These are phyloP conservation scores for Amorphotheca resinae DNA, from an alignment of 495 filamentous ascomycete species.

Conservation along the genomic window DNA sequence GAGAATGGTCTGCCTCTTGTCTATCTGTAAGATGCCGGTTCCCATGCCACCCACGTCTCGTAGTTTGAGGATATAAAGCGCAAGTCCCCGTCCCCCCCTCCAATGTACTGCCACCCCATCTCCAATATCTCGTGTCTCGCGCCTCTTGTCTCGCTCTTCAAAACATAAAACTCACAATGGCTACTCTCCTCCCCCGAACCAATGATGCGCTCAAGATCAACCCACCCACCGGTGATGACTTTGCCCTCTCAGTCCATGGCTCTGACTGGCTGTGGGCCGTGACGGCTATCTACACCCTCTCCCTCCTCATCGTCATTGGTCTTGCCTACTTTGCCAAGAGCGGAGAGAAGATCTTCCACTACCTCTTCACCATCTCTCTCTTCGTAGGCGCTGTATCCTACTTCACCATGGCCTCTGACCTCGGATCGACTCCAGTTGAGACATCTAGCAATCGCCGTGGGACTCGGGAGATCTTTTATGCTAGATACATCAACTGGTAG, in stretches of 20 bases:
- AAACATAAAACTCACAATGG: too few species aligned
- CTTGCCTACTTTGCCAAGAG: slow-evolving; percentile 24
- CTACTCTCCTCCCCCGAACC: slow-evolving; percentile 23
- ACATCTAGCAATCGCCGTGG: slow-evolving; percentile 28
- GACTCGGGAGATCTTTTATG: slow-evolving; percentile 55
- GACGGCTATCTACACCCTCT: slow-evolving; percentile 28
- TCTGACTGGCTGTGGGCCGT: slow-evolving; percentile 11
- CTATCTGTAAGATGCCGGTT: too few species aligned
- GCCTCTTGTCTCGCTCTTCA: too few species aligned
- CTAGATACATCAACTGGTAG: slow-evolving; percentile 53
- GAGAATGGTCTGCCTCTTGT: too few species aligned
- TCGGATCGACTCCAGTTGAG: slow-evolving; percentile 47
- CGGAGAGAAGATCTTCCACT: slow-evolving; percentile 42
- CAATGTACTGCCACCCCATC: background rate
- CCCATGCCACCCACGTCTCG: too few species aligned
- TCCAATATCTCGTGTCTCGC: too few species aligned
- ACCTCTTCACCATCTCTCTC: slow-evolving; percentile 35
- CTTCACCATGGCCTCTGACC: slow-evolving; percentile 54
- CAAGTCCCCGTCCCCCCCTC: background rate
- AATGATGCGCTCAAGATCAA: slow-evolving; percentile 35
- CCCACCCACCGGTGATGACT: slow-evolving; percentile 27
- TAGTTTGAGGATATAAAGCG: too few species aligned
- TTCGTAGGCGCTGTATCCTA: slow-evolving; percentile 46
- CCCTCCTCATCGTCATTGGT: slow-evolving; percentile 21
- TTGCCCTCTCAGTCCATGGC: slow-evolving; percentile 20